These are phyloP conservation scores for Talaromyces piceae DNA, from an alignment of 2,329 filamentous ascomycete species.

Conservation along the genomic window DNA sequence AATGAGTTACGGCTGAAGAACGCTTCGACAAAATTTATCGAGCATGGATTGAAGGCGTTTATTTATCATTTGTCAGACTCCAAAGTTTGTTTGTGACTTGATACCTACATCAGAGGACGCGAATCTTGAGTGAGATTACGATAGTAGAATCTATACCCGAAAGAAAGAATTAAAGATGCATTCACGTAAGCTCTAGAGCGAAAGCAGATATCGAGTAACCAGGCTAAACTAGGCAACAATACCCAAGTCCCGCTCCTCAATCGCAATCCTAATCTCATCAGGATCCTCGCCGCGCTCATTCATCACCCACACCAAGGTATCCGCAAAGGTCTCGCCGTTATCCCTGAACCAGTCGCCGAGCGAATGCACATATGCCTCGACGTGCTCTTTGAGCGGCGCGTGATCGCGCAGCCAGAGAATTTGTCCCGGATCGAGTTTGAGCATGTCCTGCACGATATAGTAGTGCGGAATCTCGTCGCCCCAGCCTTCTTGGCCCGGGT, in stretches of 20 bases:
- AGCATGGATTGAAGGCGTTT: conserved; percentile 1
- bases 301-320: conserved; percentile 52
- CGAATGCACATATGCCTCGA: conserved; percentile 46
- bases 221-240: conserved; percentile 3
- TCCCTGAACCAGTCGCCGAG: conserved; percentile 56
- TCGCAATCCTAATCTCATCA: conserved; percentile 8
- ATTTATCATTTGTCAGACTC: neutral
- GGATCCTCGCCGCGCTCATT: conserved; percentile 46
- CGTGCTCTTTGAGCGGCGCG: conserved; percentile 49
- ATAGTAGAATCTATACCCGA: neutral
- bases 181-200: too few relatives aligned
- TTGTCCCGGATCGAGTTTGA: conserved; percentile 56
- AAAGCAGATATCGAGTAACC: too few relatives aligned
- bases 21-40: neutral
- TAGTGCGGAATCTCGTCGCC: conserved; percentile 58
- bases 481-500: conserved; percentile 54
- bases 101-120: too few relatives aligned
- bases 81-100: too few relatives aligned
- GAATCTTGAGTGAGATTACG: too few relatives aligned
- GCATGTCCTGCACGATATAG: conserved; percentile 57
- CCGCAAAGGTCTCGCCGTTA: conserved; percentile 55
- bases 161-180: neutral
- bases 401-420: conserved; percentile 51
- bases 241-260: conserved; percentile 10
- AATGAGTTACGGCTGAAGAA: neutral